Base-by-base conservation (phyloP, 192 early-diverging fungal species). In the Pecoramyces ruminantium region DNA sequence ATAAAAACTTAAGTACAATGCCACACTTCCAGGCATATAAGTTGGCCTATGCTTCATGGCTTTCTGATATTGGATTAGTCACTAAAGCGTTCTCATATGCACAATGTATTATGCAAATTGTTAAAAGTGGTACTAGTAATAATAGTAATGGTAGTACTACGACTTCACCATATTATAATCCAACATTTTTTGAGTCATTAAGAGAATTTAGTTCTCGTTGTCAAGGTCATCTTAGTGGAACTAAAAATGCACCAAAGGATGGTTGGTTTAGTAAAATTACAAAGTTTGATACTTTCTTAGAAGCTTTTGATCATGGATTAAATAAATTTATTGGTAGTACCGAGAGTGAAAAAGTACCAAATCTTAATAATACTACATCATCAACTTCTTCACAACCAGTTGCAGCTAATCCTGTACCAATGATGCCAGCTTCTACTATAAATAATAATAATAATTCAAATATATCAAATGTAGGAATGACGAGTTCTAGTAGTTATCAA, bases 11-110 rank as follows among this genome's bases (percentile, higher is more conserved):
- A 28, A 88, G 89, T 25, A 83, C 85, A n/a, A 79, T 99, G 27
- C 94, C 95, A n/a, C 93, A 94, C 81, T 84, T 99, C 77, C 96
- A 97, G 82, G 90, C 91, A 0, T 96, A 96, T 90, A 98, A 98
- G 83, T 86, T 99, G 12, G 79, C 85, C 30, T 89, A 94, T 82
- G 94, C 94, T 25, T 92, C 90, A 88, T 91, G 92, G 84, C 87
- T 99, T 14, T 88, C 90, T 14, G 96, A 97, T 77, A 86, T 90
- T 78, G 95, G 97, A 5, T 88, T 91, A 82, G 83, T 89, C 4
- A 88, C 89, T 38, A 87, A 92, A 78, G 94, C 97, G 4, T 84
- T 86, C 11, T 85, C 86, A 25, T 98, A 99, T 82, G 90, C 92
- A 78, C 93, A 95, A n/a, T 86, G 92, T 0, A 90, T 98, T 79